phyloP scores from a whole-genome alignment of 2,329 filamentous ascomycete species.

The Penicillium sp. region DNA sequence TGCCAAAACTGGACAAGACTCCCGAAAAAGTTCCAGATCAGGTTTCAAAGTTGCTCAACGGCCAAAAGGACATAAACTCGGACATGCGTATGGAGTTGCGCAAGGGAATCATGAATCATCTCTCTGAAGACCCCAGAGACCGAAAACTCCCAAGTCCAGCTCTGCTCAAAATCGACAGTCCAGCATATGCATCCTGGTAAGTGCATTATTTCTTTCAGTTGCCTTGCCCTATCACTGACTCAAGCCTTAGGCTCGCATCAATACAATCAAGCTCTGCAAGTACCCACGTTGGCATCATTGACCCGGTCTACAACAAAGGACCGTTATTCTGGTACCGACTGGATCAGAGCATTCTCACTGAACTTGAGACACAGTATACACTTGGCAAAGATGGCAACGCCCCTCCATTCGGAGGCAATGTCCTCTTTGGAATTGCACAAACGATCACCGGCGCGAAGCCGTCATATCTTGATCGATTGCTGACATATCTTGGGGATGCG shows the following conservation, averaged over 20 bases:
- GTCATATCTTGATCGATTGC: constrained; percentile 31
- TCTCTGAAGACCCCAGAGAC: constrained; percentile 33
- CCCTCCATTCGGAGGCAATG: constrained; percentile 29
- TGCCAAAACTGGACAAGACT: constrained; percentile 18
- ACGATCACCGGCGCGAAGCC: constrained; percentile 34
- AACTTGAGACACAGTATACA: constrained; percentile 35
- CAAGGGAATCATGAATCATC: constrained; percentile 26
- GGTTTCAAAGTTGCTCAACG: constrained; percentile 23
- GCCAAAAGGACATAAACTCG: constrained; percentile 27
- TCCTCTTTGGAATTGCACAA: constrained; percentile 37
- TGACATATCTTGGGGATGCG: constrained; percentile 33
- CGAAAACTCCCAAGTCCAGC: constrained; percentile 28
- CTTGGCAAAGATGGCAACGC: constrained; percentile 21
- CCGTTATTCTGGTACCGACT: constrained; percentile 38
- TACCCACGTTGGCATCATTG: constrained; percentile 30
- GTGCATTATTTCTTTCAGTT: not conserved
- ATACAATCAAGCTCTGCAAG: constrained; percentile 22
- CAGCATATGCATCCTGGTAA: constrained; percentile 34
- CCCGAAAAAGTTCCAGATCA: constrained; percentile 21
- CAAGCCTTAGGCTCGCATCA: constrained; percentile 28
- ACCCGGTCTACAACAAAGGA: constrained; percentile 38
- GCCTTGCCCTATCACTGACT: not conserved
- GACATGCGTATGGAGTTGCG: constrained; percentile 28
- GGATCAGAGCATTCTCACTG: constrained; percentile 30
- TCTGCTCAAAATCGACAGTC: constrained; percentile 29